Evolutionary conservation across 2,329 filamentous ascomycete species (phyloP).

Genomic region (Diaporthe sp.): DNA sequence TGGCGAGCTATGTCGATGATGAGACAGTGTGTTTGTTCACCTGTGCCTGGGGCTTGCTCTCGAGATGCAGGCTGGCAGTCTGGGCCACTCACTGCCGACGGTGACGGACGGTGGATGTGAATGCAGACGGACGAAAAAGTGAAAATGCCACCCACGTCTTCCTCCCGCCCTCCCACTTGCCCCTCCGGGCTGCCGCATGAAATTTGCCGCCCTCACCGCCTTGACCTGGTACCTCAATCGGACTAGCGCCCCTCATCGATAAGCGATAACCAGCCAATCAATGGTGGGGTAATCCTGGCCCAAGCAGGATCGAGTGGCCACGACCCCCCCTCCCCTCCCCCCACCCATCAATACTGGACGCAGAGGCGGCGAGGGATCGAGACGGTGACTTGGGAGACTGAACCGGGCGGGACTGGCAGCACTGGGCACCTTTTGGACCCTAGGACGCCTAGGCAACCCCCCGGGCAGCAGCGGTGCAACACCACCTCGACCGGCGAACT

Average conservation of each 20-base stretch:
- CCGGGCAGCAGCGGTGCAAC: background rate
- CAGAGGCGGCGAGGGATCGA: background rate
- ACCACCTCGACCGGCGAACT: constrained; percentile 22
- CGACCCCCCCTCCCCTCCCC: background rate
- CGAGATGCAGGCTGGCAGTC: background rate
- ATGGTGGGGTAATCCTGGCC: constrained; percentile 40
- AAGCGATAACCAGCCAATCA: constrained; percentile 39
- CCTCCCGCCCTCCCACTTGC: background rate
- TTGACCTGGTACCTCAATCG: constrained; percentile 37
- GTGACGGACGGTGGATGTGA: background rate
- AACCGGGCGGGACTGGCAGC: background rate
- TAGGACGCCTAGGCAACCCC: background rate
- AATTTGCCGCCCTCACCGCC: constrained; percentile 41
- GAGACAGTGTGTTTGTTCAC: background rate
- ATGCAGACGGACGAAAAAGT: constrained; percentile 18
- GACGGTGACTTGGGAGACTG: constrained; percentile 3
- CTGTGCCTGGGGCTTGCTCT: background rate
- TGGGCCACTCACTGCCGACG: background rate
- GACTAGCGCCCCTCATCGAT: constrained; percentile 36
- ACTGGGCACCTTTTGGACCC: background rate
- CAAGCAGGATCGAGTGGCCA: constrained; percentile 10
- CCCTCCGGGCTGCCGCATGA: constrained; percentile 38
- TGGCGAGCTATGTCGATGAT: constrained; percentile 1
- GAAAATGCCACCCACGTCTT: background rate
- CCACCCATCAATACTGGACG: constrained; percentile 4